Evolutionary conservation across 2,329 filamentous ascomycete genomes (phyloP), one percentile per base, ranked within the genome.

Genomic region (Emergomyces orientalis): DNA sequence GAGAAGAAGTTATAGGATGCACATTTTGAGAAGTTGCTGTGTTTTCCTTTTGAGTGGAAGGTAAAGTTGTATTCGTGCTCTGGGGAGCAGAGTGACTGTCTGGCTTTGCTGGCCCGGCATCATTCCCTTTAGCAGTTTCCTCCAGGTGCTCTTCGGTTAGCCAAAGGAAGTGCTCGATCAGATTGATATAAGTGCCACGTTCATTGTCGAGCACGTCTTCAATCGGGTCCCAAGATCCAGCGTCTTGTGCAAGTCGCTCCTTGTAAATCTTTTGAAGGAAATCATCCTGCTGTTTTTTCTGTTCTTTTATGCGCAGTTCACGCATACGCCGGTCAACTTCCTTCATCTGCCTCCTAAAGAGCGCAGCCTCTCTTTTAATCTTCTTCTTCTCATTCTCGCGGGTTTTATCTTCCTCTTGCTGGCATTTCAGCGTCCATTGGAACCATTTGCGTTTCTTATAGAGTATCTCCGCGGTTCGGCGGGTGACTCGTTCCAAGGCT

Each of bases 361-460:
- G 69, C 19, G 76, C 74, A 2, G 79, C 77, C 66, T 82, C 80
- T 43, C 75, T 71, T 67, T 81, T 80, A 60, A 81, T 72, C 65
- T 80, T 81, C 69, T 77, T 79, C 55, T 77, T 77, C 67, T 82
- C 80, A 54, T 76, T 80, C 11, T 81, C 79, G 34, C 77, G 76
- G 4, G 68, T 73, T 30, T 70, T 69, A 61, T 81, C 80, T 68
- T 81, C 79, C 34, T 76, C 72, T 19, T 77, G 72, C 66, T 82
- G 79, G 41, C 73, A 75, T 62, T 77, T 65, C 17, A 75, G 71
- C 6, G 81, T 73, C 79, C 79, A 81, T n/a, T 72, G 70, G 65
- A 76, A 80, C 79, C 80, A 82, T 64, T 80, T 77, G 67, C 79
- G 75, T 39, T 63, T 74, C 63, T 75, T 70, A 66, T 80, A 80